phyloP scores from a whole-genome alignment of 768 basidiomycete species.

The Suillus cothurnatus region DNA sequence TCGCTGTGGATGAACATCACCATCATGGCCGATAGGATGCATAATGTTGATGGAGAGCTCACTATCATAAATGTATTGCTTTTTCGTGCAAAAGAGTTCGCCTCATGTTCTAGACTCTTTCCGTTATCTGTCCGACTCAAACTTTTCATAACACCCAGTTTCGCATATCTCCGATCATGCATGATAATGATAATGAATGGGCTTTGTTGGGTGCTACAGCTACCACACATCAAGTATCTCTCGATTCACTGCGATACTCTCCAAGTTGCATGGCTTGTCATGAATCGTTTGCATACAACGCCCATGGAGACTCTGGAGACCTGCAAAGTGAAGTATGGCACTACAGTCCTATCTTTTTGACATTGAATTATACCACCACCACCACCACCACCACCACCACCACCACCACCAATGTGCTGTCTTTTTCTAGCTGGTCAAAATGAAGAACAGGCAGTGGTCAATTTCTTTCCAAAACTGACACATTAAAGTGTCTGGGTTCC shows the following conservation, averaged over 20 bases:
- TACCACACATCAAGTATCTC: slow-evolving; percentile 10
- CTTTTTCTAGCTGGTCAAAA: neutral
- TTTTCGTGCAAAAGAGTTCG: neutral
- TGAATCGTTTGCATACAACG: neutral
- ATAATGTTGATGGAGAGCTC: neutral
- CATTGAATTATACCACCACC: neutral
- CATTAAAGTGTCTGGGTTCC: slow-evolving; percentile 1
- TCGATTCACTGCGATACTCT: slow-evolving; percentile 5
- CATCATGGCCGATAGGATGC: slow-evolving; percentile 15
- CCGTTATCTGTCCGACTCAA: slow-evolving; percentile 10
- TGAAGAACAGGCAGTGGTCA: too few relatives aligned
- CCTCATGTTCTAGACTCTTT: slow-evolving; percentile 5
- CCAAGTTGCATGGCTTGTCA: neutral
- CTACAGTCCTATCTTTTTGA: neutral
- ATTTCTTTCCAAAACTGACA: slow-evolving; percentile 3
- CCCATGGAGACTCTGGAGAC: slow-evolving; percentile 11
- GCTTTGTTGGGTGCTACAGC: slow-evolving; percentile 1
- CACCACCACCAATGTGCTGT: neutral
- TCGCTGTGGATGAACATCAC: slow-evolving; percentile 38
- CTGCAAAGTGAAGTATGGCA: slow-evolving; percentile 2
- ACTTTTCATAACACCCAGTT: neutral
- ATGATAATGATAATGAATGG: neutral
- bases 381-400: too few relatives aligned
- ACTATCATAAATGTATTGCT: neutral
- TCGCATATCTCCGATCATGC: neutral